Evolutionary conservation across 2,329 filamentous ascomycete genomes (phyloP), one percentile per base, ranked within the genome.

Genomic region (Arachnopeziza araneosa): DNA sequence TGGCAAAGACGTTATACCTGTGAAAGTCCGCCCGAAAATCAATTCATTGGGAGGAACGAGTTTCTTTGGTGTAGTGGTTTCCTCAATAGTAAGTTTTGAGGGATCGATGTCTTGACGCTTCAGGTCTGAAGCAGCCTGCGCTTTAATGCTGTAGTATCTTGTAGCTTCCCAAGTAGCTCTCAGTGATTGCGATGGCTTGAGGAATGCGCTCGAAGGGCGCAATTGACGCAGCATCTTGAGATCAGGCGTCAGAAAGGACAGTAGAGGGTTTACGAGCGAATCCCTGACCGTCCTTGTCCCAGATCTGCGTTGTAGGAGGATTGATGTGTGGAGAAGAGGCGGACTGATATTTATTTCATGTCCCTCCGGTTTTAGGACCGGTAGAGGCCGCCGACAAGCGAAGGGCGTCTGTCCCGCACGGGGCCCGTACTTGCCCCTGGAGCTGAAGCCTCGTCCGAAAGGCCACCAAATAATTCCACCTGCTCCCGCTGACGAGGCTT

Each of bases 1-100:
- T 19, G 50, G 24, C 36, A 49, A 55, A 56, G 58, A 36, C 22
- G 44, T 61, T 74, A 60, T 78, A 93, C 91, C 92, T 70, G 95
- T 96, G 76, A 99, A 99, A 55, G 87, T 88, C 67, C 84, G 84
- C 65, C 95, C 95, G 75, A 99, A 99, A 65, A 98, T 80, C 58
- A 99, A 85, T 64, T 96, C 86, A 72, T 93, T 84, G 17, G 89
- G 84, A 57, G 92, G 87, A 64, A 83, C 80, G 58, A 93, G 79
- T 30, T 82, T 74, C 76, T 93, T 95, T 12, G 93, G 95, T 2
- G 82, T 85, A 8, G 80, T 83, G 1, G 90, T 96, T 77, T 87
- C 86, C 61, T 85, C 86, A 71, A 97, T 81, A 54, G 81, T 79
- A 62, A 98, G 84, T 75, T 88, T 88, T 49, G 85, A 83, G n/a